phyloP scores from a whole-genome alignment of 2,329 filamentous ascomycete species.

The Xylaria sp. region DNA sequence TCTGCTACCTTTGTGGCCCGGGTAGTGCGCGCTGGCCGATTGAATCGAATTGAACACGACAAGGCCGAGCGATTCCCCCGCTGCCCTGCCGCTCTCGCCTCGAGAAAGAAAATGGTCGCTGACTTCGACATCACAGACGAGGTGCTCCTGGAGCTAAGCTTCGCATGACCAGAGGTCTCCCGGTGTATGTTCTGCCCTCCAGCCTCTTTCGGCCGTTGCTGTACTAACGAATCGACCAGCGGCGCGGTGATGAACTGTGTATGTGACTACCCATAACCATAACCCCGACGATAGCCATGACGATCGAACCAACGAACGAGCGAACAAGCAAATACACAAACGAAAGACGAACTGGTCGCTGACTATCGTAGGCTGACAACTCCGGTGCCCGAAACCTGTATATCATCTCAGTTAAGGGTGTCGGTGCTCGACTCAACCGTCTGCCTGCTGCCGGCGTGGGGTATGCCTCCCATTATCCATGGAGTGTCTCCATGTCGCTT shows the following conservation, averaged over 20 bases:
- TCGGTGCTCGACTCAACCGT: slow-evolving; percentile 40
- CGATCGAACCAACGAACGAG: too few relatives aligned
- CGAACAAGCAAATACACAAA: too few relatives aligned
- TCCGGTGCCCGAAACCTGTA: slow-evolving; percentile 35
- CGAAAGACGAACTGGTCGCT: not conserved
- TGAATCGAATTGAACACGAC: not conserved
- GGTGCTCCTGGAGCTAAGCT: slow-evolving; percentile 11
- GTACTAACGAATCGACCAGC: slow-evolving; percentile 8
- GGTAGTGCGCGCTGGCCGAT: not conserved
- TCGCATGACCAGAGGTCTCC: slow-evolving; percentile 10
- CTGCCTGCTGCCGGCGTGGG: slow-evolving; percentile 40
- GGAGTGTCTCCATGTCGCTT: not conserved
- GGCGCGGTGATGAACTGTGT: slow-evolving; percentile 11
- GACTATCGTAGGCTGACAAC: slow-evolving; percentile 28
- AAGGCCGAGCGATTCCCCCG: not conserved
- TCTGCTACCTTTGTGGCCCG: not conserved
- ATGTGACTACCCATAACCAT: slow-evolving; percentile 1
- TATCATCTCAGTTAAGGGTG: slow-evolving; percentile 40
- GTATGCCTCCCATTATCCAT: slow-evolving; percentile 5
- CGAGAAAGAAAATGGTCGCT: not conserved
- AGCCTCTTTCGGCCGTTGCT: not conserved
- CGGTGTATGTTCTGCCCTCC: slow-evolving; percentile 1
- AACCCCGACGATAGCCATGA: not conserved
- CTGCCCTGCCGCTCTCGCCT: not conserved
- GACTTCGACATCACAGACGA: not conserved